Evolutionary conservation across 2,329 filamentous ascomycete species (phyloP).

Genomic region (Aspergillus bombycis): DNA sequence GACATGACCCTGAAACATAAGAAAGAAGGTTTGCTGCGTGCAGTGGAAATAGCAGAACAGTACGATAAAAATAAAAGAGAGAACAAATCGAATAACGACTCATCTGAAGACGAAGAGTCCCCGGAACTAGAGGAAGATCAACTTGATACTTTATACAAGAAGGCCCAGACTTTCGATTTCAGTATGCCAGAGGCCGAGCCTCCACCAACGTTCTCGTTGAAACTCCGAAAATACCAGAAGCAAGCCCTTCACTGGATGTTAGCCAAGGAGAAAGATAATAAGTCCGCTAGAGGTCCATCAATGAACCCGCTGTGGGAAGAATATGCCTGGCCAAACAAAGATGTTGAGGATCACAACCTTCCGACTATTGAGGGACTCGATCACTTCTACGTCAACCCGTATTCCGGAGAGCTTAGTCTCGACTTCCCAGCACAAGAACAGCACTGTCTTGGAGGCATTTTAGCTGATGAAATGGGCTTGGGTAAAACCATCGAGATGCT

Average conservation of each 20-base stretch:
- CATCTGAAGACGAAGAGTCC: constrained; percentile 75
- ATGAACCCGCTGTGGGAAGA: constrained; percentile 99
- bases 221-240: constrained; percentile 88
- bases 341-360: constrained; percentile 79
- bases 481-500: constrained; percentile 99
- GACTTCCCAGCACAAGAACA: constrained; percentile 94
- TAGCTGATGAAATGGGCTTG: constrained; percentile 95
- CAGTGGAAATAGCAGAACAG: constrained; percentile 85
- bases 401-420: constrained; percentile 89
- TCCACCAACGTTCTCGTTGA: constrained; percentile 77
- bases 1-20: constrained; percentile 75
- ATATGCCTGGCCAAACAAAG: constrained; percentile 84
- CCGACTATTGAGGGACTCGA: constrained; percentile 66
- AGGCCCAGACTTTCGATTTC: constrained; percentile 96
- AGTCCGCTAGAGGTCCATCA: constrained; percentile 70
- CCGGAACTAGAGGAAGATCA: constrained; percentile 94
- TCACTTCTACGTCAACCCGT: constrained; percentile 93
- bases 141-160: constrained; percentile 89
- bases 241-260: constrained; percentile 98
- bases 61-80: constrained; percentile 63
- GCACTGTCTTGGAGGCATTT: constrained; percentile 87
- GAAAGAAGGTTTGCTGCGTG: constrained; percentile 79
- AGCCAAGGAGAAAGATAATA: constrained; percentile 82
- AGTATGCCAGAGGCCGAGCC: constrained; percentile 85
- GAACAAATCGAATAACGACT: constrained; percentile 45